These are phyloP conservation scores for Tricholoma furcatifolium DNA, from an alignment of 768 basidiomycete genomes.

Conservation along the genomic window DNA sequence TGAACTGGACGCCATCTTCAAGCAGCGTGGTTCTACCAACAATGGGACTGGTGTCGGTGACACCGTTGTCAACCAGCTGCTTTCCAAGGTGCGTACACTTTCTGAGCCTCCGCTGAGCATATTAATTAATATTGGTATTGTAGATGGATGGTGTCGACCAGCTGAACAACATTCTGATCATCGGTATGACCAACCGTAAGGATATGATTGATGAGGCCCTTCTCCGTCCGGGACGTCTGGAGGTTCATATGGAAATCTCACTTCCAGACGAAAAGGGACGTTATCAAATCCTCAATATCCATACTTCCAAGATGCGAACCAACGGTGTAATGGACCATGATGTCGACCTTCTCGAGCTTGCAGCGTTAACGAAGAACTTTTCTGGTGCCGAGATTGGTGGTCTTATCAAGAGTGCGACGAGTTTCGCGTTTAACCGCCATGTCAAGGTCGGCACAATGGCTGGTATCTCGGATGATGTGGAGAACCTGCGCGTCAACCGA, in stretches of 20 bases:
- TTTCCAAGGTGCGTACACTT: conserved; percentile 73
- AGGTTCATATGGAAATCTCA: conserved; percentile 99
- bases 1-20: conserved; percentile 97
- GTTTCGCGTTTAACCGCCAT: conserved; percentile 96
- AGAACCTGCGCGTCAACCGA: conserved; percentile 85
- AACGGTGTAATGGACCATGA: conserved; percentile 89
- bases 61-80: conserved; percentile 95
- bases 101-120: neutral
- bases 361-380: conserved; percentile 90
- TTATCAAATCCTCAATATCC: conserved; percentile 90
- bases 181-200: conserved; percentile 97
- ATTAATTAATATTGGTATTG: neutral
- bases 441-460: conserved; percentile 98
- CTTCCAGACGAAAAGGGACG: conserved; percentile 93
- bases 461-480: conserved; percentile 93
- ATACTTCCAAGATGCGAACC: conserved; percentile 90
- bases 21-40: conserved; percentile 92
- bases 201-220: conserved; percentile 99
- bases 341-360: conserved; percentile 82
- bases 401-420: conserved; percentile 95
- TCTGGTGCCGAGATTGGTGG: conserved; percentile 96
- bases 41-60: conserved; percentile 97
- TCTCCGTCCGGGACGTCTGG: conserved; percentile 95
- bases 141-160: conserved; percentile 99
- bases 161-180: conserved; percentile 97